These are phyloP conservation scores for Plectosphaerella cucumerina DNA, from an alignment of 2,329 filamentous ascomycete species.

Conservation along the genomic window DNA sequence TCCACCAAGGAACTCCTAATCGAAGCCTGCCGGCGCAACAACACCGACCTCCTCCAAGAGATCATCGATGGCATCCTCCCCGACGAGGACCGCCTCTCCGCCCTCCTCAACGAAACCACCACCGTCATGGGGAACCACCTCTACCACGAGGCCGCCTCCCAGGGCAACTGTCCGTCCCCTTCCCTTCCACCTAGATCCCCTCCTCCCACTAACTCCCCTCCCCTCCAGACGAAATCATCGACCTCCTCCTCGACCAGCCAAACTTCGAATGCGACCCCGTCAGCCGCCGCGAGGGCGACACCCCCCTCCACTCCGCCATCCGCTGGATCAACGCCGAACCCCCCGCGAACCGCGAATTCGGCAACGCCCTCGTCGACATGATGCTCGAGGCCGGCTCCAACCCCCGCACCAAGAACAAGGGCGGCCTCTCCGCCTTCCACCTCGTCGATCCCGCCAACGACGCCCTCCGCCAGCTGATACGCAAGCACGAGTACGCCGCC, in stretches of 20 bases:
- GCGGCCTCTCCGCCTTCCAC: constrained; percentile 65
- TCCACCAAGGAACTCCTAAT: constrained; percentile 80
- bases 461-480: constrained; percentile 57
- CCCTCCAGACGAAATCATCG: constrained; percentile 69
- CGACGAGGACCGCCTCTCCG: constrained; percentile 61
- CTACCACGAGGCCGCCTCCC: constrained; percentile 81
- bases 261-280: constrained; percentile 80
- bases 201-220: constrained; percentile 1
- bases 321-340: constrained; percentile 70
- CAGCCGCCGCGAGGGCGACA: constrained; percentile 68
- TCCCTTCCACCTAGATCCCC: not conserved
- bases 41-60: constrained; percentile 77
- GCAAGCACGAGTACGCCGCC: constrained; percentile 65
- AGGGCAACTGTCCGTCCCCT: constrained; percentile 72
- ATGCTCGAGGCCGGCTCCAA: constrained; percentile 73
- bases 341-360: constrained; percentile 59
- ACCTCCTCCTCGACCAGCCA: constrained; percentile 77
- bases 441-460: constrained; percentile 69
- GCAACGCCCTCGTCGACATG: constrained; percentile 67
- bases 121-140: constrained; percentile 85
- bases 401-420: constrained; percentile 62
- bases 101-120: constrained; percentile 79
- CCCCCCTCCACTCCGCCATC: constrained; percentile 74
- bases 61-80: constrained; percentile 57
- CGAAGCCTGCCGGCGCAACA: constrained; percentile 91